These are phyloP conservation scores for Rubroboletus satanas DNA, from an alignment of 768 basidiomycete genomes.

Conservation along the genomic window DNA sequence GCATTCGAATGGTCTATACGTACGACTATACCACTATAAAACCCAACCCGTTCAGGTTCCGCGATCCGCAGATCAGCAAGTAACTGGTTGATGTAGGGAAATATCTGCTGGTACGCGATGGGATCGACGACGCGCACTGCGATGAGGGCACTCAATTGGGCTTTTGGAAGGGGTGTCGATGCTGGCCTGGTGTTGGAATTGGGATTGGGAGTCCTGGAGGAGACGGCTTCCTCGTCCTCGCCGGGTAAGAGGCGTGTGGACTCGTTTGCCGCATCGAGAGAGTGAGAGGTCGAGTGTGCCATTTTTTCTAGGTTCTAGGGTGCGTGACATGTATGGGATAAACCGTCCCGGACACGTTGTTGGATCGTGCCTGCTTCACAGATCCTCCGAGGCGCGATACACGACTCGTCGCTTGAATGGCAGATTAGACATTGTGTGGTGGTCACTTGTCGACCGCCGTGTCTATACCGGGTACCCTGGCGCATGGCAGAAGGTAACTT, in stretches of 20 bases:
- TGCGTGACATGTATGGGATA: not conserved
- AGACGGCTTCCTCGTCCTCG: slow-evolving; percentile 8
- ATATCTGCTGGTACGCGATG: slow-evolving; percentile 57
- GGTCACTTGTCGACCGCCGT: too few species aligned
- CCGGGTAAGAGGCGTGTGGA: slow-evolving; percentile 12
- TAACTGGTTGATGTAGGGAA: slow-evolving; percentile 66
- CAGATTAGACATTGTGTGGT: not conserved
- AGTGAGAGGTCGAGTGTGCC: not conserved
- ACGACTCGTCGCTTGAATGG: not conserved
- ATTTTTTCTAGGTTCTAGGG: not conserved
- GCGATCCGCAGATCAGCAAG: slow-evolving; percentile 51
- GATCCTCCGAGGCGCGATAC: not conserved
- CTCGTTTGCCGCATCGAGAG: slow-evolving; percentile 1
- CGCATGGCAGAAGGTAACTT: too few species aligned
- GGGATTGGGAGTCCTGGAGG: not conserved
- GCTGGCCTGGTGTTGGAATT: not conserved
- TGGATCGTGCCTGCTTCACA: not conserved
- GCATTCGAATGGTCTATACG: slow-evolving; percentile 13
- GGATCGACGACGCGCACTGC: slow-evolving; percentile 54
- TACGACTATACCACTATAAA: slow-evolving; percentile 64
- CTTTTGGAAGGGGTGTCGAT: slow-evolving; percentile 37
- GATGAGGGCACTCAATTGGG: slow-evolving; percentile 40
- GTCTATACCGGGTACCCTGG: too few species aligned
- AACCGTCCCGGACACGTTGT: not conserved
- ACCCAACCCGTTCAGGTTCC: slow-evolving; percentile 54